These are phyloP conservation scores for Periconia digitata DNA, from an alignment of 2,329 filamentous ascomycete species.

Conservation along the genomic window DNA sequence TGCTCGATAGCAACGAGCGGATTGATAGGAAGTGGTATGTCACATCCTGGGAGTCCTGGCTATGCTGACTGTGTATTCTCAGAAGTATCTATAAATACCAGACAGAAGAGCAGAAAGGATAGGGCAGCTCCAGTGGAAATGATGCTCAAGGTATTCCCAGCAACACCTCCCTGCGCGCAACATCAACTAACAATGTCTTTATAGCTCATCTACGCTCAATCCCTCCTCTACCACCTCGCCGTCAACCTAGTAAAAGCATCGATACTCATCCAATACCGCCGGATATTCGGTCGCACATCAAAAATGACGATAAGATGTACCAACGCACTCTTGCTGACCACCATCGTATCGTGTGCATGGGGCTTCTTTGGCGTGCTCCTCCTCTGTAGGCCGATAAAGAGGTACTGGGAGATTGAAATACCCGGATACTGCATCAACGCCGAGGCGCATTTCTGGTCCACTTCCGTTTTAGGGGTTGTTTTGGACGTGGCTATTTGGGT, in stretches of 20 bases:
- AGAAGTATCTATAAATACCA: slow-evolving; percentile 11
- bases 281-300: slow-evolving; percentile 21
- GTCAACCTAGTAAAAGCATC: slow-evolving; percentile 37
- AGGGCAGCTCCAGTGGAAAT: slow-evolving; percentile 6
- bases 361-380: slow-evolving; percentile 32
- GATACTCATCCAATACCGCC: slow-evolving; percentile 35
- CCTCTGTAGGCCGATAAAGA: slow-evolving; percentile 27
- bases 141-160: slow-evolving; percentile 20
- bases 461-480: slow-evolving; percentile 28
- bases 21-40: slow-evolving; percentile 26
- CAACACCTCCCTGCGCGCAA: background rate
- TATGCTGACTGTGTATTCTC: background rate
- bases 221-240: slow-evolving; percentile 33
- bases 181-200: background rate
- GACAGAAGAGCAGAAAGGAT: background rate
- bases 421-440: slow-evolving; percentile 26
- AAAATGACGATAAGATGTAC: slow-evolving; percentile 12
- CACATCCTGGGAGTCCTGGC: no score
- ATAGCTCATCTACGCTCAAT: slow-evolving; percentile 34
- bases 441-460: slow-evolving; percentile 26
- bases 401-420: slow-evolving; percentile 25
- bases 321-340: slow-evolving; percentile 18
- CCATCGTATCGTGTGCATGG: slow-evolving; percentile 24
- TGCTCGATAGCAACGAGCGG: slow-evolving; percentile 29
- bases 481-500: slow-evolving; percentile 36